Evolutionary conservation across 306 rosid genomes (phyloP).

Genomic region (Citrullus mucosospermus): DNA sequence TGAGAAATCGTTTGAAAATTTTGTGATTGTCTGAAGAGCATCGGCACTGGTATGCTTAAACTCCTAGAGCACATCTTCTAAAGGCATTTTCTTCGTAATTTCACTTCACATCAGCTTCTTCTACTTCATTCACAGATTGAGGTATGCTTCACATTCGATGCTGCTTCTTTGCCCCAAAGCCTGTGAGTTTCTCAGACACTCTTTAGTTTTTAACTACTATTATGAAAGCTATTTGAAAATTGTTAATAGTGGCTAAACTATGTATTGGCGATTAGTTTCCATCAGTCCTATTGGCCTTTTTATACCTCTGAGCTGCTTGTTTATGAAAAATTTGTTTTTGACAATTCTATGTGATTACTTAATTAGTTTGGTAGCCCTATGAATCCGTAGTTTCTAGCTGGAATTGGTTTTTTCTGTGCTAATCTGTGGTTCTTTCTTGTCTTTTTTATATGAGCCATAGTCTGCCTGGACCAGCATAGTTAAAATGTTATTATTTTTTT

Average conservation of each 20-base stretch:
- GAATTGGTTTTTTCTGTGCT: not conserved
- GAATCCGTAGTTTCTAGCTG: not conserved
- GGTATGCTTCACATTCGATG: not conserved
- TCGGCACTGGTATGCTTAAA: not conserved
- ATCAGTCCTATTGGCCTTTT: not conserved
- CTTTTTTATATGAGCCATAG: not conserved
- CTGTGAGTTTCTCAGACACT: not conserved
- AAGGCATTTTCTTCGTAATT: not conserved
- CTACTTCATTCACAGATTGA: not conserved
- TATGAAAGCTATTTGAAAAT: not conserved
- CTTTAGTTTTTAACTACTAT: not conserved
- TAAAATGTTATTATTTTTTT: not conserved
- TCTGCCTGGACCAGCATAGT: not conserved
- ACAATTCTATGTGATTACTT: not conserved
- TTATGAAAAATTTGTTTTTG: not conserved
- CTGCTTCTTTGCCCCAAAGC: not conserved
- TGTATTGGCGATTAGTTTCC: not conserved
- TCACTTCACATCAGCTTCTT: not conserved
- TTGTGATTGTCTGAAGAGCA: not conserved
- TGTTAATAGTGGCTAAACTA: not conserved
- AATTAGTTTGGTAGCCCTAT: not conserved
- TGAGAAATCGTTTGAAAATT: too few species aligned
- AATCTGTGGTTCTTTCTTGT: not conserved
- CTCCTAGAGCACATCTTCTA: not conserved
- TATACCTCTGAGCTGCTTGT: not conserved